These are phyloP conservation scores for Puccinia hordei DNA, from an alignment of 1,284 basidiomycete species.

Conservation along the genomic window DNA sequence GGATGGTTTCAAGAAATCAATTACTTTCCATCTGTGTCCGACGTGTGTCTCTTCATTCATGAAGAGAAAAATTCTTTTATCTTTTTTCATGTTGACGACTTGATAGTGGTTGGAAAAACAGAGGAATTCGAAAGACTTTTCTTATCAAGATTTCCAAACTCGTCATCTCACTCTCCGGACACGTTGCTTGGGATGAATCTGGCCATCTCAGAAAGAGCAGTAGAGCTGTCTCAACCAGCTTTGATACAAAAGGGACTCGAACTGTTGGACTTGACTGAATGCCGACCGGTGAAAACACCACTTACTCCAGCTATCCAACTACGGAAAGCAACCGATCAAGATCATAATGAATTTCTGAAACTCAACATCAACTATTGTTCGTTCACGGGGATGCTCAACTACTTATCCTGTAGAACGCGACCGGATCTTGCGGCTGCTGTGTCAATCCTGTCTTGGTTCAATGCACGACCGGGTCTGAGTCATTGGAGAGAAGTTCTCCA, in stretches of 20 bases:
- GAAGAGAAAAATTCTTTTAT: no score
- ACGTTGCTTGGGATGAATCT: not conserved
- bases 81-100: no score
- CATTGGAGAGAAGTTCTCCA: constrained; percentile 13
- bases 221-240: not conserved
- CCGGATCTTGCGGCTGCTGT: not conserved
- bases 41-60: no score
- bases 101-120: no score
- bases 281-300: no score
- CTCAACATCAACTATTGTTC: not conserved
- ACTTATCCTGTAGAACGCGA: not conserved
- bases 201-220: not conserved
- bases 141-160: no score
- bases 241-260: no score
- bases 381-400: not conserved
- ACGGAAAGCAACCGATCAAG: not conserved
- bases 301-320: not conserved
- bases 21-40: no score
- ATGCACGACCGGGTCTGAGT: not conserved
- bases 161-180: no score
- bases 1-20: no score
- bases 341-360: constrained; percentile 3
- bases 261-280: no score
- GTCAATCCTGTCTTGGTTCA: not conserved
- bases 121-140: no score